These are phyloP conservation scores for Nidula microcarpa DNA, from an alignment of 768 basidiomycete species.

Conservation along the genomic window DNA sequence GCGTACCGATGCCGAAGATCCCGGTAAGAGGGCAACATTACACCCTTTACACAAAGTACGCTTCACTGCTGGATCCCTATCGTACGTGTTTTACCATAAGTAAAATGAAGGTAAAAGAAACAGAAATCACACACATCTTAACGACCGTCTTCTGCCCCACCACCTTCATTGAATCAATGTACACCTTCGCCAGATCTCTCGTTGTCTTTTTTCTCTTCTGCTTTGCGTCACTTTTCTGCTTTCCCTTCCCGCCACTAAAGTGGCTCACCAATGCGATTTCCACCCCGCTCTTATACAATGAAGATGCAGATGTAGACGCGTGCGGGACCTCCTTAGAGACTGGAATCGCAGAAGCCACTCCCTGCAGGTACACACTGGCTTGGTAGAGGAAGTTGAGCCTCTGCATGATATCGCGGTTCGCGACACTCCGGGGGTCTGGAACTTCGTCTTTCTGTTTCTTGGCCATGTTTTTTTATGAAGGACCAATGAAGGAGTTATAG, in stretches of 20 bases:
- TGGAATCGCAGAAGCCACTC: conserved; percentile 19
- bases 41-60: conserved; percentile 76
- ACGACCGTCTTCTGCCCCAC: conserved; percentile 77
- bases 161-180: conserved; percentile 60
- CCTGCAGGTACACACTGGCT: conserved; percentile 62
- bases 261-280: not conserved
- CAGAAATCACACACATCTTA: conserved; percentile 53
- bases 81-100: not conserved
- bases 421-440: conserved; percentile 54
- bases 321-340: conserved; percentile 1
- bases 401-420: conserved; percentile 76
- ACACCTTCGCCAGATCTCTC: conserved; percentile 58
- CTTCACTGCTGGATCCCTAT: conserved; percentile 81
- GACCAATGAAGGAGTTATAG: too few relatives aligned
- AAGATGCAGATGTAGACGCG: not conserved
- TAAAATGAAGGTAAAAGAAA: not conserved
- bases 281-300: not conserved
- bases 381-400: conserved; percentile 86
- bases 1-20: conserved; percentile 60
- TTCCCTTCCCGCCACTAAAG: not conserved
- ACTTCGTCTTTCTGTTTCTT: conserved; percentile 61
- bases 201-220: conserved; percentile 24
- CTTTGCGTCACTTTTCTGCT: not conserved
- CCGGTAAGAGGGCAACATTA: conserved; percentile 61
- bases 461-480: conserved; percentile 41